Base-by-base conservation (phyloP, 1,139 yeast genomes). In the Spathaspora sp. region DNA sequence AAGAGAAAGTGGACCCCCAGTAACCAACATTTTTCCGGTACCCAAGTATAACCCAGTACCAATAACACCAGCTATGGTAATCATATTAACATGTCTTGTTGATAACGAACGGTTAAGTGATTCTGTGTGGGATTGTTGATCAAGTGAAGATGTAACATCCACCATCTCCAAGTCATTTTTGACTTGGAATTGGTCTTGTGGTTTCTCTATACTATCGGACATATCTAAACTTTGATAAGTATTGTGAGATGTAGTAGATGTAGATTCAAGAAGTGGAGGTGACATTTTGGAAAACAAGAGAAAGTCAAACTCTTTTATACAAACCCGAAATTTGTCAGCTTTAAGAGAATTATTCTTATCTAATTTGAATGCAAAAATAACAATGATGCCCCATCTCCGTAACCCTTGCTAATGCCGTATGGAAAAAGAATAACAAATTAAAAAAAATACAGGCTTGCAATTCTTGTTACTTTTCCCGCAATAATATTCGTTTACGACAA, bases 31-130 rank as follows among this genome's bases (percentile, higher is more conserved):
- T 44, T 74, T 76, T 4, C 87, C 86, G 0, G 87, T 76, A 29
- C 88, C 86, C 43, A 84, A 67, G 50, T 82, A 75, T 44, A 86
- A 65, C 47, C 93, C 93, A 3, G 89, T 81, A 13, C 89, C 89
- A 44, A 82, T 81, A 47, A 80, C 78, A 8, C 88, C 88, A 2
- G 85, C 87, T 47, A 82, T 70, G 37, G 86, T 78, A 61, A 82
- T 80, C 86, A 82, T 79, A 50, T 77, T 78, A 44, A 82, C 70
- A 50, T 79, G 82, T 41, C 86, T 65, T 1, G 79, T 72, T 13
- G 72, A 61, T 51, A 80, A 63, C 26, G 76, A 64, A 55, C 86
- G 60, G 43, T 66, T 64, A 41, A 72, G 65, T 46, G 66, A 57
- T 47, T 70, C 76, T 1, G 63, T 58, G 15, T 50, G 51, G 3